Percentiles rank a stretch among this genome's conserved stretches.
Conservation (phyloP, 352 stramenopile genomes). For the Phytopythium ostracodes region DNA sequence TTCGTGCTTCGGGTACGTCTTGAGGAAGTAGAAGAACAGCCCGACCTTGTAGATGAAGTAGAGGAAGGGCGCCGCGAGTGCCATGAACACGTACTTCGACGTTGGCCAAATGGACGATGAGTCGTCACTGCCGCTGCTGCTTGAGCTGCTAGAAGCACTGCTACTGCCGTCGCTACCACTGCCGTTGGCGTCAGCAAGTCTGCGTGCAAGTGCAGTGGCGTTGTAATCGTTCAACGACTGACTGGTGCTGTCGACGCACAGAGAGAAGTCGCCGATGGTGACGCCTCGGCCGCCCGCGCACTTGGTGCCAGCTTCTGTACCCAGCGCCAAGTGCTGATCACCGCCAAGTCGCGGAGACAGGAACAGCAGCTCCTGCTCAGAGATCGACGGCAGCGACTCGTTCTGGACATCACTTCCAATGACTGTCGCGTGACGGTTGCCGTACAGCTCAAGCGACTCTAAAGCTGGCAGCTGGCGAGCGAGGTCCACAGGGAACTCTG, state of each 20-base stretch:
- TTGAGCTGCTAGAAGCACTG: not conserved
- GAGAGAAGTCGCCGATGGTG: slow-evolving; percentile 9
- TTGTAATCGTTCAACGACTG: not conserved
- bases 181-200: not conserved
- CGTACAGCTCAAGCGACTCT: slow-evolving; percentile 16
- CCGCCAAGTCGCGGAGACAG: slow-evolving; percentile 9
- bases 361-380: slow-evolving; percentile 14
- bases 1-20: slow-evolving; percentile 14
- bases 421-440: slow-evolving; percentile 8
- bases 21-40: slow-evolving; percentile 33
- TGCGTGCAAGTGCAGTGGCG: not conserved
- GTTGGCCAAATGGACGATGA: slow-evolving; percentile 8
- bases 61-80: slow-evolving; percentile 27
- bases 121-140: slow-evolving; percentile 2
- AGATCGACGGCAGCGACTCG: slow-evolving; percentile 13
- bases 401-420: not conserved
- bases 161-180: not conserved
- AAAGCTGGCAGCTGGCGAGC: slow-evolving; percentile 15
- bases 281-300: slow-evolving; percentile 10
- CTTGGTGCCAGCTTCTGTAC: not conserved
- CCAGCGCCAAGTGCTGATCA: not conserved
- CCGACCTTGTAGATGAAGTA: slow-evolving; percentile 37
- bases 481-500: slow-evolving; percentile 11
- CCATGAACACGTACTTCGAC: slow-evolving; percentile 28
- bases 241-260: slow-evolving; percentile 14